These are phyloP conservation scores for Pythium phragmiticola DNA, from an alignment of 352 stramenopile genomes.

Conservation along the genomic window DNA sequence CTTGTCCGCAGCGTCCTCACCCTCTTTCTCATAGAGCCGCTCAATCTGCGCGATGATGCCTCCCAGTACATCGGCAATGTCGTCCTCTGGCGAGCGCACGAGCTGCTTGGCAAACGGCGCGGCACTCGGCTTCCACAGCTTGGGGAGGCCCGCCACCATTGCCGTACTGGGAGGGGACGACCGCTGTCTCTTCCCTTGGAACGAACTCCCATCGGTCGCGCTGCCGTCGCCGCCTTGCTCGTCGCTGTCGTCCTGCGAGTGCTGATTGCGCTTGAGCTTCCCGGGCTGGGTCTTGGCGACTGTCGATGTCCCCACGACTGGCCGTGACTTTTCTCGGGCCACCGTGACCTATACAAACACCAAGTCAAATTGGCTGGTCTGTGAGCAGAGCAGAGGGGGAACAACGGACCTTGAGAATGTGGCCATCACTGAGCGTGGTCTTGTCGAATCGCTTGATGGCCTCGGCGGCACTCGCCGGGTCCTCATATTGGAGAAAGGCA, in stretches of 20 bases:
- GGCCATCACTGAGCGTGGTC: conserved; percentile 58
- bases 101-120: conserved; percentile 3
- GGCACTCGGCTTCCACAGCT: conserved; percentile 10
- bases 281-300: conserved; percentile 27
- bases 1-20: neutral
- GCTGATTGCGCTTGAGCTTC: conserved; percentile 73
- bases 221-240: conserved; percentile 11
- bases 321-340: conserved; percentile 44
- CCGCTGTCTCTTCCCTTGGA: conserved; percentile 55
- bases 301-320: neutral
- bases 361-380: conserved; percentile 1
- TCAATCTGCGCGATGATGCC: conserved; percentile 24
- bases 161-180: conserved; percentile 40
- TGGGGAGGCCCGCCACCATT: neutral
- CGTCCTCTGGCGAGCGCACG: conserved; percentile 10
- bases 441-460: conserved; percentile 71
- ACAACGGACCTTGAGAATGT: conserved; percentile 61
- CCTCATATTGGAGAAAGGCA: conserved; percentile 76
- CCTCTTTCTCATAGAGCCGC: neutral
- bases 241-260: conserved; percentile 38
- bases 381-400: neutral
- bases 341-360: conserved; percentile 56
- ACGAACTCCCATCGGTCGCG: conserved; percentile 25
- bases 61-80: conserved; percentile 22
- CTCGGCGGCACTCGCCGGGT: conserved; percentile 35